Evolutionary conservation across 345 rosid species (phyloP).

Genomic region (Aquilaria sinensis): DNA sequence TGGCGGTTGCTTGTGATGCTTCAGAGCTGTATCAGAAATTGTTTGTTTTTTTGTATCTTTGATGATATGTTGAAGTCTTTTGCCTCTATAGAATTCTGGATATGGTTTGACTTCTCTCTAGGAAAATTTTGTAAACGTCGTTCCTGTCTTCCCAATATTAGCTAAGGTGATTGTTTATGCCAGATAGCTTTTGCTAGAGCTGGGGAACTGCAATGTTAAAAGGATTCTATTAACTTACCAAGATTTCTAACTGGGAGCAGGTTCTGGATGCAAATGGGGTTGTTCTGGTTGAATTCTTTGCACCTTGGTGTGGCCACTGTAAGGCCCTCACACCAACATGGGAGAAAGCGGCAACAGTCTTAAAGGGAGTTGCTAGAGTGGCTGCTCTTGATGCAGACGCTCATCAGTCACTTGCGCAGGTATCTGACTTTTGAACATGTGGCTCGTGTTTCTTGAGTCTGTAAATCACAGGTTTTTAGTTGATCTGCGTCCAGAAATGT

Average conservation of each 20-base stretch:
- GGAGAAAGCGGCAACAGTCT: conserved; percentile 83
- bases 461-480: background rate
- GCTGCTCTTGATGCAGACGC: conserved; percentile 98
- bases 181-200: background rate
- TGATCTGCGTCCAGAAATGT: background rate
- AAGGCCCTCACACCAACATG: conserved; percentile 84
- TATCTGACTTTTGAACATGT: conserved; percentile 15
- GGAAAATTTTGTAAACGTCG: no score
- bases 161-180: background rate
- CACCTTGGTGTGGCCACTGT: conserved; percentile 99
- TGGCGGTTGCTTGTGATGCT: background rate
- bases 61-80: background rate
- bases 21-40: background rate
- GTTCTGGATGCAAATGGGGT: conserved; percentile 79
- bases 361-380: conserved; percentile 89
- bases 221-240: background rate
- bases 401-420: conserved; percentile 95
- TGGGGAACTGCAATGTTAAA: background rate
- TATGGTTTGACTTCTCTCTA: no score
- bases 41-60: background rate
- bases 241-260: conserved; percentile 29
- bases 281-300: conserved; percentile 94
- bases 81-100: no score
- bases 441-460: background rate
- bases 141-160: no score